Evolutionary conservation across 1,284 basidiomycete species (phyloP), one percentile per base, ranked within the genome.

Genomic region (Sphagnurus paluster): DNA sequence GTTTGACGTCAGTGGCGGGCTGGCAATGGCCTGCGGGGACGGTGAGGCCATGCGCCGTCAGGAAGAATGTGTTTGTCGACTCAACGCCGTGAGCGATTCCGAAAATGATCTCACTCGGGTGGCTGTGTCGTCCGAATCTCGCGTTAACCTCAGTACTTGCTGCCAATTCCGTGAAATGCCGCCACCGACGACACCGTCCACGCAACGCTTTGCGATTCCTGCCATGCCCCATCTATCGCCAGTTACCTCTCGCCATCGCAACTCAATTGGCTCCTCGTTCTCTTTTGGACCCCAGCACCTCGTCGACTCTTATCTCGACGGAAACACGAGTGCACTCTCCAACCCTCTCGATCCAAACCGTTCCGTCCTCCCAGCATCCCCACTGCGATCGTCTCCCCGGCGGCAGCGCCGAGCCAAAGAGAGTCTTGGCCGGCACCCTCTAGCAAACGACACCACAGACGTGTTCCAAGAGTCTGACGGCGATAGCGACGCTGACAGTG

Each of bases 211-310:
- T 41, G 21, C 38, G 4, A 44, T 57, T 32, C 61, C 61, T 30
- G 48, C 56, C 37, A 67, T 74, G 21, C 69, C 71, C 10, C 65
- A 64, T 38, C 50, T 74, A 20, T 74, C 73, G 1, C 70, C 73
- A 2, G 68, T 67, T 2, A 55, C 61, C 17, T 72, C 78, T 34
- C 73, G 79, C 43, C 67, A 69, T 45, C 76, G 83, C 39, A 74
- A 75, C 42, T 90, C 87, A 6, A 77, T 91, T 33, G 83, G 84
- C 56, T 84, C 84, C 10, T 87, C 87, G 4, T 92, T 91, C 70
- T 90, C 89, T 0, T 87, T 90, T 57, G 87, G 83, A 19, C 88
- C 88, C 11, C 81, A 85, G 56, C 76, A 79, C 13, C 74, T 90
- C 17, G 74, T 87, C 26, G 79, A 85, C 60, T 84, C 84, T 0